Conservation (phyloP, 805 yeast species). For the Myxozyma lipomycoides region DNA sequence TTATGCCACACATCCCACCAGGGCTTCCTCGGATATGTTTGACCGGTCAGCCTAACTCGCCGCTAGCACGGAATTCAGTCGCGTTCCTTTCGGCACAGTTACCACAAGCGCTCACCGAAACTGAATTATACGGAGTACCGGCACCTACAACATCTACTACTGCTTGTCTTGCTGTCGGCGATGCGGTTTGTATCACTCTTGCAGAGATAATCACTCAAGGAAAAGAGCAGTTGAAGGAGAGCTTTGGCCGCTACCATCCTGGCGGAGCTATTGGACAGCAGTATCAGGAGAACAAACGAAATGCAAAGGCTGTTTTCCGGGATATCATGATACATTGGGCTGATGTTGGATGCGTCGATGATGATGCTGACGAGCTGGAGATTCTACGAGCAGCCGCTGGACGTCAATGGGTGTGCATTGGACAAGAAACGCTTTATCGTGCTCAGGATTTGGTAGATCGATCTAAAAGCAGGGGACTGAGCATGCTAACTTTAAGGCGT, state of each 20-base stretch:
- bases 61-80: slow-evolving; percentile 50
- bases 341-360: slow-evolving; percentile 20
- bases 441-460: slow-evolving; percentile 9
- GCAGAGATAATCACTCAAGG: slow-evolving; percentile 64
- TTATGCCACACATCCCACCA: slow-evolving; percentile 56
- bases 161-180: slow-evolving; percentile 68
- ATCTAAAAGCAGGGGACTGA: neutral
- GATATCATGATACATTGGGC: slow-evolving; percentile 24
- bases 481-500: slow-evolving; percentile 9
- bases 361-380: slow-evolving; percentile 21
- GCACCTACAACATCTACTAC: slow-evolving; percentile 89
- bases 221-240: slow-evolving; percentile 46
- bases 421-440: slow-evolving; percentile 9
- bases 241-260: slow-evolving; percentile 75
- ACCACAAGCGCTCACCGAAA: slow-evolving; percentile 56
- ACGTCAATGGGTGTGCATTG: slow-evolving; percentile 26
- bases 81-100: slow-evolving; percentile 60
- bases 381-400: slow-evolving; percentile 28
- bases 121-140: slow-evolving; percentile 66
- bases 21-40: slow-evolving; percentile 55
- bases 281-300: slow-evolving; percentile 31
- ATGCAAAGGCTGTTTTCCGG: slow-evolving; percentile 3
- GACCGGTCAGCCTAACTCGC: slow-evolving; percentile 59
- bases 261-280: slow-evolving; percentile 83
- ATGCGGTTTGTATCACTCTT: slow-evolving; percentile 70